These are phyloP conservation scores for Pecoramyces ruminantium DNA, from an alignment of 192 early-diverging fungal genomes.

Conservation along the genomic window DNA sequence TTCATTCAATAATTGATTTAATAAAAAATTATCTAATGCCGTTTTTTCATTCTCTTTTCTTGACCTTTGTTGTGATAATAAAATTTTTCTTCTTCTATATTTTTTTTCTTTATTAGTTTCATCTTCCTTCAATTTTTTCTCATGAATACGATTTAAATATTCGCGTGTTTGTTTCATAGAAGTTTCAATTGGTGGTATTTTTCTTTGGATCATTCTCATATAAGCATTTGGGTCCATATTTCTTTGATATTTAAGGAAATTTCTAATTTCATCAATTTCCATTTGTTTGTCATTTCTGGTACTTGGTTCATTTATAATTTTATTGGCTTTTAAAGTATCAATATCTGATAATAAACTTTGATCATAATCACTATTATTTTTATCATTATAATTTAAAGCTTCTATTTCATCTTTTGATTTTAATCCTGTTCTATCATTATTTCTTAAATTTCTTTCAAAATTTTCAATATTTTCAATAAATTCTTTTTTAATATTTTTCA, in stretches of 20 bases:
- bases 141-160: constrained; percentile 5
- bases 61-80: constrained; percentile 21
- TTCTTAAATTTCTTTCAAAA: background rate
- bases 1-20: constrained; percentile 23
- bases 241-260: background rate
- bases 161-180: background rate
- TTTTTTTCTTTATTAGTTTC: constrained; percentile 24
- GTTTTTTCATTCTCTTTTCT: constrained; percentile 22
- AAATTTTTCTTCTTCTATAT: constrained; percentile 22
- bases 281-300: background rate
- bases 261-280: background rate
- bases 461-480: background rate
- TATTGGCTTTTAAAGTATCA: background rate
- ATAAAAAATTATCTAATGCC: constrained; percentile 20
- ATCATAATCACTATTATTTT: background rate
- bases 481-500: background rate
- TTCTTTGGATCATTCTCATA: background rate
- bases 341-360: background rate
- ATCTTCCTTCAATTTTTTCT: constrained; percentile 26
- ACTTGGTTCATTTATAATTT: background rate
- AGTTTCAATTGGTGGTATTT: background rate
- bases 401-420: background rate
- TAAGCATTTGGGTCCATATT: background rate
- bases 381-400: background rate
- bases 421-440: background rate